Evolutionary conservation across 202 grass and related monocot genomes (phyloP), one percentile per base, ranked within the genome.

Genomic region (Hordeum pubiflorum): DNA sequence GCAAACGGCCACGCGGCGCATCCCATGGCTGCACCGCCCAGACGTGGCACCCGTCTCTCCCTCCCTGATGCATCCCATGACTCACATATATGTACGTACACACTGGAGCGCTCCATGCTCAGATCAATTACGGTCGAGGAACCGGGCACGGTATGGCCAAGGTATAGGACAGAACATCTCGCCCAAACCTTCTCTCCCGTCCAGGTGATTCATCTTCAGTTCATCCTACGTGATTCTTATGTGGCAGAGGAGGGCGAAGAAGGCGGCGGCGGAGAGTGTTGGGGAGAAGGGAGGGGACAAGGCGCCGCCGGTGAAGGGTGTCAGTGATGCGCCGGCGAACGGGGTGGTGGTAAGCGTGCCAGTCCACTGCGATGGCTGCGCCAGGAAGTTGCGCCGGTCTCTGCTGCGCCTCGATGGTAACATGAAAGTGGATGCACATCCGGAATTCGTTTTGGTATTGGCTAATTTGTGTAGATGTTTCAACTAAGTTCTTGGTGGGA

Each of bases 281-380:
- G 18, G 7, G 11, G 27, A 7, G 17, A 77, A 77, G 37, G 9
- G 2, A n/a, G 37, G 20, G 11, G 76, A 2, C 26, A 9, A 9
- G 57, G 36, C 38, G 23, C 15, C 55, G 7, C 15, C 55, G 7
- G 79, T 3, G 77, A 70, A 81, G 60, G 46, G 9, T 0, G 23
- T 1, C 3, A 12, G 1, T 8, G 63, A 18, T 12, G 38, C 0
- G 10, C 14, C 26, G 26, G 17, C 69, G 1, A 23, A 54, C 15
- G 52, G 52, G 60, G 27, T 69, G 75, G 27, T 79, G 59, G 81
- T 79, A 26, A 69, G 69, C 38, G 76, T 29, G 50, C 69, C 60
- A 1, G 61, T 88, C 68, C 81, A 88, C 81, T 88, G 86, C 69
- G 81, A 75, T 11, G 86, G 81, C 38, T 88, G 86, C 61, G 86